A percentile compares a stretch with the other conserved stretches of the same genome.
Evolutionary conservation across 2,329 filamentous ascomycete genomes (phyloP).

Genomic region (Incumbomyces delicatus): DNA sequence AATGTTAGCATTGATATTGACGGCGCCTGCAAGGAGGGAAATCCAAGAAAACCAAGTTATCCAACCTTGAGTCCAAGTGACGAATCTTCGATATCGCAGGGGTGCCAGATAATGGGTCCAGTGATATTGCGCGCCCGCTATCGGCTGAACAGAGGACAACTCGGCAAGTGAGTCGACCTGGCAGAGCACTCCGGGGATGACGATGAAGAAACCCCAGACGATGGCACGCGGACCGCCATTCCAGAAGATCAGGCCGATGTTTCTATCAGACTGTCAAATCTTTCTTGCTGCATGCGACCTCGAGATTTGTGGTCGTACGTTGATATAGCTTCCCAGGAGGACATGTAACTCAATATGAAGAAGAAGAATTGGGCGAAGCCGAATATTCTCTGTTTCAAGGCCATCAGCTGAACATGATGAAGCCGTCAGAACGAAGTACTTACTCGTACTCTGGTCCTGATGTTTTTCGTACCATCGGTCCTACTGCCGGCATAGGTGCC

Average conservation of each 20-base stretch:
- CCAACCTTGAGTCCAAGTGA: conserved; percentile 30
- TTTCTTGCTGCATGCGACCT: no score
- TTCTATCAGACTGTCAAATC: not conserved
- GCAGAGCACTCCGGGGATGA: conserved; percentile 23
- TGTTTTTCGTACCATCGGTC: no score
- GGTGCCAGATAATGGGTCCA: conserved; percentile 31
- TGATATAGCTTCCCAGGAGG: no score
- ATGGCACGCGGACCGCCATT: conserved; percentile 27
- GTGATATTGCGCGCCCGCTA: conserved; percentile 36
- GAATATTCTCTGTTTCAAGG: no score
- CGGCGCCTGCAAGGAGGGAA: conserved; percentile 24
- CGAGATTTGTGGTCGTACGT: no score
- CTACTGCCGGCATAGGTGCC: no score
- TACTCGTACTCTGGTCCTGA: no score
- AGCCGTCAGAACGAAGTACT: no score
- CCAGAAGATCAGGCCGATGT: conserved; percentile 20
- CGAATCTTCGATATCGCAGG: conserved; percentile 22
- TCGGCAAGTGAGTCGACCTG: conserved; percentile 31
- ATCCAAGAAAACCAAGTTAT: conserved; percentile 36
- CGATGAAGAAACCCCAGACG: conserved; percentile 26
- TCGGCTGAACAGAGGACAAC: conserved; percentile 32
- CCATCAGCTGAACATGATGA: no score
- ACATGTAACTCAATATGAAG: no score
- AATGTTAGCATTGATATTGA: conserved; percentile 27
- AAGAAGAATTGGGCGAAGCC: no score